Evolutionary conservation across 306 rosid genomes (phyloP).

Genomic region (Dryas octopetala): DNA sequence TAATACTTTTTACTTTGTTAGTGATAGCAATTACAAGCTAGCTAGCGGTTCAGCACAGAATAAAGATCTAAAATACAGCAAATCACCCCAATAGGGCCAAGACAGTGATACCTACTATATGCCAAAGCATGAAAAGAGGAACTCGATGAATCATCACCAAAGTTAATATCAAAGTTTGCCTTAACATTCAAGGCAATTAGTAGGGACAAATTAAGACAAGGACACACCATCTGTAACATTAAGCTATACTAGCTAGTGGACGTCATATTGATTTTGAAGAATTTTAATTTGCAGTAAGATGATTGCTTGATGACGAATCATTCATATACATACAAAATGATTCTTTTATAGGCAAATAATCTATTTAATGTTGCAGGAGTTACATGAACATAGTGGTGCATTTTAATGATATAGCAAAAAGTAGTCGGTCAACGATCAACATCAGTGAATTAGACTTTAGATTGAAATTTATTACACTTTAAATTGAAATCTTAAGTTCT

Average conservation of each 20-base stretch:
- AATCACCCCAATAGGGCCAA: conserved; percentile 1
- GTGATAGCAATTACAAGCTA: not conserved
- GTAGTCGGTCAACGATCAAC: no score
- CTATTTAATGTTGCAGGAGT: no score
- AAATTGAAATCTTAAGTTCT: no score
- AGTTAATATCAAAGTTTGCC: not conserved
- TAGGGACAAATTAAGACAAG: not conserved
- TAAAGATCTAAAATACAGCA: conserved; percentile 7
- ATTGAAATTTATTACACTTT: no score
- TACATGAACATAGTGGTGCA: no score
- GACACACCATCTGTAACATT: not conserved
- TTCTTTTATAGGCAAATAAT: no score
- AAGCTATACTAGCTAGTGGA: no score
- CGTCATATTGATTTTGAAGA: not conserved
- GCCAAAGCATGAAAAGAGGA: conserved; percentile 10
- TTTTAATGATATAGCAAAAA: no score
- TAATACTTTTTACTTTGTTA: not conserved
- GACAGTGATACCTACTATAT: conserved; percentile 2
- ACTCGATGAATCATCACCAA: conserved; percentile 3
- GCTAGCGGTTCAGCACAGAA: not conserved
- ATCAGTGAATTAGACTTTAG: not conserved
- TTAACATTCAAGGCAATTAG: conserved; percentile 1
- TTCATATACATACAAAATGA: not conserved
- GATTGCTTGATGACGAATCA: not conserved
- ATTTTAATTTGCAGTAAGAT: conserved; percentile 2